These are phyloP conservation scores for Chrysoporthe deuterocubensis DNA, from an alignment of 2,329 filamentous ascomycete species.

Conservation along the genomic window DNA sequence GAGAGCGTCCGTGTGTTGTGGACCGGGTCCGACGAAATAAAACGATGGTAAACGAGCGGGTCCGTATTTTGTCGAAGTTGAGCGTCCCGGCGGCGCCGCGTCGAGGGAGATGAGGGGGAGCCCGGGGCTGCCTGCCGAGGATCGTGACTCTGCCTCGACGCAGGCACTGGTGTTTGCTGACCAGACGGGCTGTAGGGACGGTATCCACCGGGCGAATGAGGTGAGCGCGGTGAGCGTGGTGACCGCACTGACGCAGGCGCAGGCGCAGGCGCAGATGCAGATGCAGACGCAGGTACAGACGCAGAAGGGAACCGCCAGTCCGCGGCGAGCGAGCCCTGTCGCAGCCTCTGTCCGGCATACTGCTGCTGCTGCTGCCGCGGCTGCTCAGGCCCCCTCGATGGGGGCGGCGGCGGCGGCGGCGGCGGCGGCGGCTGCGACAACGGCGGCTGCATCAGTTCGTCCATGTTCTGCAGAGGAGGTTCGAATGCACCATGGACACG, in stretches of 20 bases:
- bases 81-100: slow-evolving; percentile 28
- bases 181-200: slow-evolving; percentile 11
- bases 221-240: slow-evolving; percentile 13
- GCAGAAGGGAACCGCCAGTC: slow-evolving; percentile 24
- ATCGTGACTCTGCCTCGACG: slow-evolving; percentile 9
- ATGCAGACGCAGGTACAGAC: not conserved
- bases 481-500: slow-evolving; percentile 1
- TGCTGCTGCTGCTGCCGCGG: slow-evolving; percentile 7
- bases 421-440: slow-evolving; percentile 1
- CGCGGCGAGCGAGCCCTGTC: slow-evolving; percentile 24
- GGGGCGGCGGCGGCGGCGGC: not conserved
- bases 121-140: slow-evolving; percentile 4
- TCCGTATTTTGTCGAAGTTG: slow-evolving; percentile 26
- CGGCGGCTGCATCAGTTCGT: not conserved
- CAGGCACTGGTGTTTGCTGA: not conserved
- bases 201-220: slow-evolving; percentile 14
- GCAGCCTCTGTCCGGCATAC: slow-evolving; percentile 14
- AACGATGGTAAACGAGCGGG: slow-evolving; percentile 27
- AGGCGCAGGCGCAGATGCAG: not conserved
- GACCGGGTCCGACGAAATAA: slow-evolving; percentile 26
- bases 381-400: not conserved
- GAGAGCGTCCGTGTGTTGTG: slow-evolving; percentile 19
- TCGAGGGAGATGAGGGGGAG: slow-evolving; percentile 20
- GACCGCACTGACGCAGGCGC: not conserved
- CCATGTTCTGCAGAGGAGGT: not conserved